Percentiles rank a stretch among this genome's conserved stretches.
Conservation (phyloP, 2,329 filamentous ascomycete genomes). For the Orbilia blumenaviensis region DNA sequence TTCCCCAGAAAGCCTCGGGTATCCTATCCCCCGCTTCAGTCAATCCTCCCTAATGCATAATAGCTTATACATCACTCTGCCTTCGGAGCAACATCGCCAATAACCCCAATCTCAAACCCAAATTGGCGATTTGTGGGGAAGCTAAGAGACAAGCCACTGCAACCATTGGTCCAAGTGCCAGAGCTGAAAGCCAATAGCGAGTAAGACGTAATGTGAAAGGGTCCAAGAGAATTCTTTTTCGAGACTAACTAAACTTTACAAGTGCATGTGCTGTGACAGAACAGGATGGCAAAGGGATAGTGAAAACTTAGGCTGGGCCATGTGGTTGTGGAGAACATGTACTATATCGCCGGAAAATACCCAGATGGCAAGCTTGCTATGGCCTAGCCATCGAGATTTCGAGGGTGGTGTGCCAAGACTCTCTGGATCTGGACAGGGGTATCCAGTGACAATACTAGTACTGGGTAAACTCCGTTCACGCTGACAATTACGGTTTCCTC, state of each 20-base stretch:
- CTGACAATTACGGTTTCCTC: not conserved
- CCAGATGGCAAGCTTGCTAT: not conserved
- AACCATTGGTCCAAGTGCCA: constrained; percentile 1
- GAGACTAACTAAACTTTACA: constrained; percentile 9
- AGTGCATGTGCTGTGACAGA: not conserved
- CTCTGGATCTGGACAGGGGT: not conserved
- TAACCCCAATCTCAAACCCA: constrained; percentile 18
- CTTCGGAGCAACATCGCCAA: constrained; percentile 17
- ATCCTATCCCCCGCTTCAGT: constrained; percentile 8
- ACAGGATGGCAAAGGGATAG: not conserved
- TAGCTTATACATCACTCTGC: constrained; percentile 17
- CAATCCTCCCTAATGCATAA: constrained; percentile 4
- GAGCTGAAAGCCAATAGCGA: not conserved
- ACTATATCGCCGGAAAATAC: constrained; percentile 7
- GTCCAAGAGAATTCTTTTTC: constrained; percentile 6
- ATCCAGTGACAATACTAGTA: no score
- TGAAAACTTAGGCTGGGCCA: not conserved
- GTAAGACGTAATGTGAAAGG: constrained; percentile 7
- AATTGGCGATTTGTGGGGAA: constrained; percentile 11
- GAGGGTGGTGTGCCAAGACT: not conserved
- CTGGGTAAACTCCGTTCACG: constrained; percentile 12
- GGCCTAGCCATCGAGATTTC: not conserved
- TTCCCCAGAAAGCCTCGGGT: constrained; percentile 13
- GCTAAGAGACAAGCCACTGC: not conserved
- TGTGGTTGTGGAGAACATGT: not conserved